Evolutionary conservation across 1,139 yeast genomes (phyloP).

Genomic region (Zygoascus sp.): DNA sequence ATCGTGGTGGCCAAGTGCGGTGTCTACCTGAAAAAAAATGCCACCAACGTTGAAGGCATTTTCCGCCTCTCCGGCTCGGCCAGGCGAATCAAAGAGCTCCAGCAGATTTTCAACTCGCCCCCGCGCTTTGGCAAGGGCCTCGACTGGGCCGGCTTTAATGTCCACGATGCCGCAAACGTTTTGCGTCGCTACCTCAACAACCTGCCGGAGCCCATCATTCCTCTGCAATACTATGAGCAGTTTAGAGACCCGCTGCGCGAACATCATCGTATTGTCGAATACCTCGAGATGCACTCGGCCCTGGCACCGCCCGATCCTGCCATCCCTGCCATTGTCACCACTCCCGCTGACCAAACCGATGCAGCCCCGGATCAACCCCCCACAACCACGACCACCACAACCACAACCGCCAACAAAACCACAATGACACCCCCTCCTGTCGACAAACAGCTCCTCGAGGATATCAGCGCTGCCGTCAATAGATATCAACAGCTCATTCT

Average conservation of each 20-base stretch:
- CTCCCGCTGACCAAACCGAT: constrained; percentile 2
- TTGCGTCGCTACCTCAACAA: constrained; percentile 81
- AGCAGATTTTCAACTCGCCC: constrained; percentile 74
- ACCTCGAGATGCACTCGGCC: constrained; percentile 42
- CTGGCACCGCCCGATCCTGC: not conserved
- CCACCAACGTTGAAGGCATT: constrained; percentile 71
- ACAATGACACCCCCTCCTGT: no score
- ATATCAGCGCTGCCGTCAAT: constrained; percentile 63
- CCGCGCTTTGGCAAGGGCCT: constrained; percentile 86
- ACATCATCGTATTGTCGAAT: constrained; percentile 56
- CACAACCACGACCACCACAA: no score
- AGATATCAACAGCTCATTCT: constrained; percentile 68
- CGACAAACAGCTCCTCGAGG: constrained; percentile 30
- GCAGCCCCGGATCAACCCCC: no score
- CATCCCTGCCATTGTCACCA: not conserved
- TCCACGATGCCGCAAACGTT: constrained; percentile 96
- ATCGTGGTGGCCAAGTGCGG: constrained; percentile 96
- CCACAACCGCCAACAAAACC: no score
- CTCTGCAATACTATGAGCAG: constrained; percentile 66
- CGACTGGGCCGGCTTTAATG: constrained; percentile 89
- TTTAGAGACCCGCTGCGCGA: constrained; percentile 74
- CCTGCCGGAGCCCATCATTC: constrained; percentile 88
- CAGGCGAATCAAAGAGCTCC: constrained; percentile 80
- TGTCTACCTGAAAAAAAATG: constrained; percentile 67
- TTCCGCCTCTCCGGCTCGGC: constrained; percentile 92